Evolutionary conservation across 371 early-diverging fungal species (phyloP).

Genomic region (Mortierella sp.): DNA sequence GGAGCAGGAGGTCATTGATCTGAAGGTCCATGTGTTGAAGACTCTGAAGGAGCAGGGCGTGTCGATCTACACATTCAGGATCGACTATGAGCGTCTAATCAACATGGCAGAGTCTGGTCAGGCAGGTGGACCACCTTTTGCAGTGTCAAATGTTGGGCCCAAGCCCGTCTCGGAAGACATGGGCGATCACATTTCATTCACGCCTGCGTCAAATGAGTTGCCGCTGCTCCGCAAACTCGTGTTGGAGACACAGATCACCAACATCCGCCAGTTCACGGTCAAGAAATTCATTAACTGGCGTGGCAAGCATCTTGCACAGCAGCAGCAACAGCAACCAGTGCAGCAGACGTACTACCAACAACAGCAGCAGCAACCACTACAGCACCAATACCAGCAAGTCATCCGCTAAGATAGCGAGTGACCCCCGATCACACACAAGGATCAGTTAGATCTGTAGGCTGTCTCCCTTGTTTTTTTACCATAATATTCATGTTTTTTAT

Average conservation of each 20-base stretch:
- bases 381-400: constrained; percentile 36
- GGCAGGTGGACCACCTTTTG: constrained; percentile 53
- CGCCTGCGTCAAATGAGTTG: constrained; percentile 42
- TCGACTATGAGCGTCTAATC: constrained; percentile 39
- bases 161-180: constrained; percentile 20
- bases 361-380: constrained; percentile 19
- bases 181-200: constrained; percentile 34
- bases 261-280: constrained; percentile 63
- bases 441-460: too few relatives aligned
- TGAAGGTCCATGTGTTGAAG: constrained; percentile 64
- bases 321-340: constrained; percentile 34
- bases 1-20: constrained; percentile 63
- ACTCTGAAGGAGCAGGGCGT: constrained; percentile 62
- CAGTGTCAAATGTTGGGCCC: constrained; percentile 29
- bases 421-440: background rate
- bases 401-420: constrained; percentile 14
- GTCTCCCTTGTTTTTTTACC: background rate
- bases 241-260: constrained; percentile 60
- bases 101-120: constrained; percentile 37
- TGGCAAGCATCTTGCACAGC: constrained; percentile 36
- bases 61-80: constrained; percentile 50
- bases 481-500: too few relatives aligned
- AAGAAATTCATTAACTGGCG: constrained; percentile 70
- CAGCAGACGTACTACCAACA: constrained; percentile 31
- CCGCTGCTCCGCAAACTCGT: constrained; percentile 52